Evolutionary conservation across 495 filamentous ascomycete genomes (phyloP).

Genomic region (Aspergillus wentii): DNA sequence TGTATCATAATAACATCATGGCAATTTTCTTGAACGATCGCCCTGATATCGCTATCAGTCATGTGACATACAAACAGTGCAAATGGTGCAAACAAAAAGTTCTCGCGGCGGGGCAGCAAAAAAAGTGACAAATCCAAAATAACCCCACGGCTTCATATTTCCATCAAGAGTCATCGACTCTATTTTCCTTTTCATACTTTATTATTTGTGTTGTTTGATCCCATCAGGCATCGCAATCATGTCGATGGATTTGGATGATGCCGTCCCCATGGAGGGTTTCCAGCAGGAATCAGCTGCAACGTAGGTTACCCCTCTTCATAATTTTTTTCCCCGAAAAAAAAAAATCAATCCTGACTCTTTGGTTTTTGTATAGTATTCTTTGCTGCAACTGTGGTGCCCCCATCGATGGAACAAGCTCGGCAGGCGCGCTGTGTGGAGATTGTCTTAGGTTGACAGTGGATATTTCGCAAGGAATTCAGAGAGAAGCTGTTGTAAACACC

Average conservation of each 20-base stretch:
- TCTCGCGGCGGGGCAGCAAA: constrained; percentile 21
- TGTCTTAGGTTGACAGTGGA: constrained; percentile 91
- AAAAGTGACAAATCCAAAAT: constrained; percentile 18
- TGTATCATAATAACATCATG: too few relatives aligned
- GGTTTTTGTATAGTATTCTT: constrained; percentile 62
- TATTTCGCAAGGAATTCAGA: constrained; percentile 74
- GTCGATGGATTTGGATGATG: constrained; percentile 69
- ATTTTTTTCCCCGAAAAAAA: constrained; percentile 6
- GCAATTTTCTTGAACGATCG: too few relatives aligned
- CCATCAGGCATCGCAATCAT: constrained; percentile 39
- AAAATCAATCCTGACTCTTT: constrained; percentile 13
- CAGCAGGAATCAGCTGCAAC: constrained; percentile 52
- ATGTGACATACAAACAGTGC: too few relatives aligned
- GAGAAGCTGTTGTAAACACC: constrained; percentile 75
- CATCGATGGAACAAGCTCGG: constrained; percentile 84
- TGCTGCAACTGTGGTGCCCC: constrained; percentile 92
- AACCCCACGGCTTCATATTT: background rate
- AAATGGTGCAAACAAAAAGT: constrained; percentile 26
- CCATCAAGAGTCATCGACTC: constrained; percentile 7
- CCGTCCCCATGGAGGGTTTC: constrained; percentile 49
- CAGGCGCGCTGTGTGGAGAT: constrained; percentile 87
- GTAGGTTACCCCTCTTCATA: constrained; percentile 37
- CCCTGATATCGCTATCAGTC: too few relatives aligned
- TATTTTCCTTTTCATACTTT: constrained; percentile 3
- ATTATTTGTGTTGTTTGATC: constrained; percentile 1